A percentile compares a stretch with the other conserved stretches of the same genome.
These are phyloP conservation scores for Blumeriella jaapii DNA, from an alignment of 2,329 filamentous ascomycete species.

Conservation along the genomic window DNA sequence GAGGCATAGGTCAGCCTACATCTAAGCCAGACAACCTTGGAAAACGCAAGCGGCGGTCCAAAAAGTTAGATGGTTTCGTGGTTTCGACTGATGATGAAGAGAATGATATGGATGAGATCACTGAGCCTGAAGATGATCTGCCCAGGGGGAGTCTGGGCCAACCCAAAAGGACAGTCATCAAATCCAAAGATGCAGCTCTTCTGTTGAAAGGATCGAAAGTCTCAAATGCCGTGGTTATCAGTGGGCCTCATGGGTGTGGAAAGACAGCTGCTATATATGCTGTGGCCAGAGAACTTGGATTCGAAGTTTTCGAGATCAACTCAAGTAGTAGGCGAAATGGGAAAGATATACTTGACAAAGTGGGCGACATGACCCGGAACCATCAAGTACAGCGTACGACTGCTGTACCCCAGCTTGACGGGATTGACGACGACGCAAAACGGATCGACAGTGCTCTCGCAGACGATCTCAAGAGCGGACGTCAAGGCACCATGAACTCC, in stretches of 20 bases:
- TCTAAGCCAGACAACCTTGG: conserved; percentile 28
- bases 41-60: conserved; percentile 53
- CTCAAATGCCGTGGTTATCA: conserved; percentile 74
- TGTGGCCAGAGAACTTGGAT: conserved; percentile 80
- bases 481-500: conserved; percentile 67
- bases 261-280: conserved; percentile 92
- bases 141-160: conserved; percentile 29
- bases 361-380: conserved; percentile 95
- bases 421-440: conserved; percentile 27
- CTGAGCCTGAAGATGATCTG: conserved; percentile 43
- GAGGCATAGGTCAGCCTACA: conserved; percentile 14
- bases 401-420: conserved; percentile 25
- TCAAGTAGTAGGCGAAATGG: conserved; percentile 72
- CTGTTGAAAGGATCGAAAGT: conserved; percentile 34
- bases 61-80: conserved; percentile 70
- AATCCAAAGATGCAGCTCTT: conserved; percentile 1
- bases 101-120: conserved; percentile 56
- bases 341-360: conserved; percentile 79
- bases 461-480: conserved; percentile 51
- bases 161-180: conserved; percentile 43
- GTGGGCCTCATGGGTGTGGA: conserved; percentile 79
- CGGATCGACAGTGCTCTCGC: conserved; percentile 34
- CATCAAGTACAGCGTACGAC: conserved; percentile 62
- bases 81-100: conserved; percentile 68
- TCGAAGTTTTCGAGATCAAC: conserved; percentile 93